Conservation (phyloP, 1,139 yeast genomes). For the Zhuliangozyma blackwelliae region DNA sequence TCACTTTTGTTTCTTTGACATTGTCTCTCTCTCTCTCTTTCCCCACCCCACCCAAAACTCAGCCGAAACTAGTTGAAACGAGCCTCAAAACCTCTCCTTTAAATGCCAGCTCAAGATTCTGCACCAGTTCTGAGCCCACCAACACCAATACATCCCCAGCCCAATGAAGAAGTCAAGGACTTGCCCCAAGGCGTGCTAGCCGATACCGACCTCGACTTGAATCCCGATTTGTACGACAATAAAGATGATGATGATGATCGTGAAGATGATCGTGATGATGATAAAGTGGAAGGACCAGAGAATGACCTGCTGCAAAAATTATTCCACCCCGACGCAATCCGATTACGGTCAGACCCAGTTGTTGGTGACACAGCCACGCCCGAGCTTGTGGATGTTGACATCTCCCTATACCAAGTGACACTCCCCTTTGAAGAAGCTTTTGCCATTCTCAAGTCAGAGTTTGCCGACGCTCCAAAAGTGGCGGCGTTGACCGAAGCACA, state of each 20-base stretch:
- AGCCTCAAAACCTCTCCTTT: too few species aligned
- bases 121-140: conserved; percentile 23
- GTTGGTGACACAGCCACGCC: neutral
- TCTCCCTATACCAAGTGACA: conserved; percentile 17
- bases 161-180: conserved; percentile 37
- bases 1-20: too few species aligned
- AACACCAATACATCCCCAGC: conserved; percentile 47
- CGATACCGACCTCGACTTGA: conserved; percentile 28
- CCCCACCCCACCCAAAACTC: too few species aligned
- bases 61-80: too few species aligned
- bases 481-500: conserved; percentile 26
- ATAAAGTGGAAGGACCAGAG: conserved; percentile 3
- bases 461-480: conserved; percentile 1
- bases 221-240: conserved; percentile 38
- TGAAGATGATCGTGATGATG: conserved; percentile 6
- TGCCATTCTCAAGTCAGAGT: conserved; percentile 7
- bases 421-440: conserved; percentile 27
- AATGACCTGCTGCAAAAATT: too few species aligned
- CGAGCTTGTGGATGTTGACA: conserved; percentile 12
- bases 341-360: too few species aligned
- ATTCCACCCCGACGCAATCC: too few species aligned
- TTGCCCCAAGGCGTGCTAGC: conserved; percentile 28
- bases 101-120: too few species aligned
- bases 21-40: too few species aligned
- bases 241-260: conserved; percentile 12